Base-by-base conservation (phyloP, 2,329 filamentous ascomycete genomes). In the Pseudopithomyces maydicus region DNA sequence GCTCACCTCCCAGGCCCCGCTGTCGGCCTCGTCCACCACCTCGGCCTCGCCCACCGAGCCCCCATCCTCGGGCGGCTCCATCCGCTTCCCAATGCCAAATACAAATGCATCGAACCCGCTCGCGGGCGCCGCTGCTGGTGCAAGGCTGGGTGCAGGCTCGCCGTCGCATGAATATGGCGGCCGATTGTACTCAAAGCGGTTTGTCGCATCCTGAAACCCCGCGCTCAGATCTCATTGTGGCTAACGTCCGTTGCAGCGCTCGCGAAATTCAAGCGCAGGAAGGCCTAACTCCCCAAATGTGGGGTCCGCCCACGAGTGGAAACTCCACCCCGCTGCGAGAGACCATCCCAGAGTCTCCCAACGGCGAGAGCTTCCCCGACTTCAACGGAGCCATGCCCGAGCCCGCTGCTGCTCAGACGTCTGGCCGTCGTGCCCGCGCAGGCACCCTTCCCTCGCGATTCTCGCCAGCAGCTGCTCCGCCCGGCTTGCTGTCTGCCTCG, bases 221-320 rank as follows among this genome's bases (percentile, higher is more conserved):
- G 55, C 46, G 60, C 58, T 61, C 55, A 35, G 43, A 52, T 63
- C 42, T 48, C 55, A 59, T 58, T 61, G 48, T 64, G 52, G 66
- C 72, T 75, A 71, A 75, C 66, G 29, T 65, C 57, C 50, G 55
- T 64, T 57, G 59, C 70, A 97, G 94, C 74, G 93, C 95, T 65
- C 87, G 95, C 76, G 95, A 99, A 78, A 97, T 98, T 61, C 94
- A 98, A 80, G 93, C 93, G 53, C 93, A 97, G 80, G 94, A 98
- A 84, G 93, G 93, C 50, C 84, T 97, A 48, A 80, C 82, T 74
- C 88, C 83, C 72, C 84, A 85, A 76, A 78, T 89, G 51, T 98
- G 95, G 95, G 92, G 95, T 11, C 94, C 95, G 64, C 94, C 95
- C 47, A 97, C 94, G 54, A 97, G 94, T 75, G 95, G 94, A 64